These are phyloP conservation scores for Trichophyton equinum DNA, from an alignment of 2,329 filamentous ascomycete genomes.

Conservation along the genomic window DNA sequence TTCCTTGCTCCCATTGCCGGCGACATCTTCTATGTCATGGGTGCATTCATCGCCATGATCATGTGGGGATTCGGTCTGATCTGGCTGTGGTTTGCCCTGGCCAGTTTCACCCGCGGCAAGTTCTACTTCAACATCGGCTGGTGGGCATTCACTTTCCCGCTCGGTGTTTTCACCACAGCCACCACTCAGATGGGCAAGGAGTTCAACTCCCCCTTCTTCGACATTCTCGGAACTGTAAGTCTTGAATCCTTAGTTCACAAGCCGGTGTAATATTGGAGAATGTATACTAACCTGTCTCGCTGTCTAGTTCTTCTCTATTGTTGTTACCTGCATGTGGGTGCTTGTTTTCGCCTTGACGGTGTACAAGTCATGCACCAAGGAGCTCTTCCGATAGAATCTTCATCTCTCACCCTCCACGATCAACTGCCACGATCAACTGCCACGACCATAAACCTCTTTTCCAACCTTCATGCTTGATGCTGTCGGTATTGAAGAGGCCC, in stretches of 20 bases:
- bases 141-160: slow-evolving; percentile 47
- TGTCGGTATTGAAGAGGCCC: background rate
- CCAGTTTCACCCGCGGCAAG: slow-evolving; percentile 29
- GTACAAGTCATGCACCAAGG: slow-evolving; percentile 11
- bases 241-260: background rate
- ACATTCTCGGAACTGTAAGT: slow-evolving; percentile 13
- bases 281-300: background rate
- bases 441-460: background rate
- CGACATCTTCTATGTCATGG: slow-evolving; percentile 46
- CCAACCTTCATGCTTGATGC: background rate
- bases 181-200: slow-evolving; percentile 10
- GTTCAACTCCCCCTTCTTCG: slow-evolving; percentile 10
- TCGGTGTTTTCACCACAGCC: slow-evolving; percentile 23
- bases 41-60: slow-evolving; percentile 41
- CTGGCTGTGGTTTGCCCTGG: slow-evolving; percentile 44
- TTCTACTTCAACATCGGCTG: slow-evolving; percentile 50
- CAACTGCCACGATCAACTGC: background rate
- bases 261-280: background rate
- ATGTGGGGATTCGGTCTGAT: slow-evolving; percentile 47
- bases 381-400: slow-evolving; percentile 6
- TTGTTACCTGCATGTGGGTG: slow-evolving; percentile 11
- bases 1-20: slow-evolving; percentile 34
- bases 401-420: background rate
- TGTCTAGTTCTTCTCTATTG: slow-evolving; percentile 8
- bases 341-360: slow-evolving; percentile 12